Base-by-base conservation (phyloP, 1,284 basidiomycete genomes). In the Apiotrichum siamense region DNA sequence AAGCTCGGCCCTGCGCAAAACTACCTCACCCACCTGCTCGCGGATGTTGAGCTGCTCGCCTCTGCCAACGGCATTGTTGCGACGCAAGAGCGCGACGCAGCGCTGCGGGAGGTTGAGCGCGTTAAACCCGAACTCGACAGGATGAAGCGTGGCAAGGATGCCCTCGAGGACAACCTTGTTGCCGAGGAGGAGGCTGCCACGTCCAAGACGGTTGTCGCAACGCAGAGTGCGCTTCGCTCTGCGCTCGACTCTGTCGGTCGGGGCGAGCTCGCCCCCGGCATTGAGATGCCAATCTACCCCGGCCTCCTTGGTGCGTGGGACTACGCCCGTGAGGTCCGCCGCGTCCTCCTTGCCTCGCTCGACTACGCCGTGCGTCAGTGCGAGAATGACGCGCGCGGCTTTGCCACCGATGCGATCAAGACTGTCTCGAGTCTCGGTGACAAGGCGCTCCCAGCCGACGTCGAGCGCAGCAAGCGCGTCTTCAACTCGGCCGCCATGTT, bases 401-500 rank as follows among this genome's bases (percentile, higher is more conserved):
- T 83, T 44, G 88, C 94, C 0, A 77, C 78, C 4, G 72, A 76
- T 6, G 84, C 87, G 39, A 88, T 98, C 12, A 75, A 81, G 47
- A 78, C 79, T 58, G 83, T 97, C 52, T 77, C 78, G 44, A 76
- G 80, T 26, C 75, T 96, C 7, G 91, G 84, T 25, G 85, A 93
- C 57, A 78, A 78, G 52, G 83, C 89, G 72, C 80, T 97, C 11
- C 91, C 93, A 0, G 79, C 79, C 26, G 85, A 83, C 50, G 87
- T 88, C n/a, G 86, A 89, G 68, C 79, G 85, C 39, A 83, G 82
- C 37, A 80, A 82, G 50, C 79, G 91, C 10, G 83, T 93, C 12
- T 98, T 99, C 78, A 84, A 91, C 76, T 88, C 94, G 12, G 86
- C 93, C 66, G 92, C 88, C 18, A 98, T 99, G 96, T 99, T 98